Evolutionary conservation across 495 filamentous ascomycete species (phyloP), one percentile per base, ranked within the genome.

Genomic region (Neurospora sublineolata): DNA sequence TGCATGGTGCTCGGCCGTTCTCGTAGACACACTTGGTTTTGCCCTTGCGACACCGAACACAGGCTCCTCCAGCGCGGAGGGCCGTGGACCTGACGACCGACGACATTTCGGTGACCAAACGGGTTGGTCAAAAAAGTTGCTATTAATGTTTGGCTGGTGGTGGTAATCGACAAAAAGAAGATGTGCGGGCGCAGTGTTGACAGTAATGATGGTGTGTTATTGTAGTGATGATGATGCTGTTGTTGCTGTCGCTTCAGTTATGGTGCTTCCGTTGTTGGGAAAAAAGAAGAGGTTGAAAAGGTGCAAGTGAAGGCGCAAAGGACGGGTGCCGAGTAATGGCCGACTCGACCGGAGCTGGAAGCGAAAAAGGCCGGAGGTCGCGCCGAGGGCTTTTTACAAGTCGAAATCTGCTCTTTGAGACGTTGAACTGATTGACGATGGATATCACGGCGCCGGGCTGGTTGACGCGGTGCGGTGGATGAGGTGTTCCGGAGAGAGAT

Each of bases 21-120:
- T 85, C 83, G 78, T 86, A 86, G 71, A 86, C 83, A 68, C 84
- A 86, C 52, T 85, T 85, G 20, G 84, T 86, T 75, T 86, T 86
- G 79, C 84, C 84, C 75, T 85, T 86, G 72, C 84, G 84, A 78
- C 84, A 86, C 76, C 84, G 83, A 71, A 85, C 83, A 72, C 84
- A 86, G 64, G 84, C 84, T 74, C 84, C 84, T 78, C 84, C 84
- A 75, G 84, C 84, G 67, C 84, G 79, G 71, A 85, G 83, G 76
- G 84, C 84, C 52, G 83, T 86, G 71, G 82, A 80, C 76, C 84
- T 80, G 69, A 83, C 83, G 68, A 84, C 76, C 72, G 84, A 81
- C 42, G 84, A 74, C 82, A 84, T 83, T 73, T 60, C 64, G 44
- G 30, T 37, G 41, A 3, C 18, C 68, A 69, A 39, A 18, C 60